Evolutionary conservation across 1,139 yeast genomes (phyloP).

Genomic region (Zygosaccharomyces pseudobailii): DNA sequence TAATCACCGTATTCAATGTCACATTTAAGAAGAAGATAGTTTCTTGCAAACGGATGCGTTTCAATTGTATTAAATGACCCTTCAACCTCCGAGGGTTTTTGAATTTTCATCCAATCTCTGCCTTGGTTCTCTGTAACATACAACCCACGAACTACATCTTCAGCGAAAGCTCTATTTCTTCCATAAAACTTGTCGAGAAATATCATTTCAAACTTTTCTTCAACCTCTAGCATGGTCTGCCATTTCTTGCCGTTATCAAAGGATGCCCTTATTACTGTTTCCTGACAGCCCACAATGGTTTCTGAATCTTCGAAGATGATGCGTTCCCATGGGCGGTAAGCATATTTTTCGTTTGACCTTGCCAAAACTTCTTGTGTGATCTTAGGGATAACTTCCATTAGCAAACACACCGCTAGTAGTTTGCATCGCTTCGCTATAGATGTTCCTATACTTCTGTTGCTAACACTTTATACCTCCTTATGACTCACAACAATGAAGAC

Average conservation of each 20-base stretch:
- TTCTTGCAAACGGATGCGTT: not conserved
- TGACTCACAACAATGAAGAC: not conserved
- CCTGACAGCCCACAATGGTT: not conserved
- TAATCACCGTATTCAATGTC: not conserved
- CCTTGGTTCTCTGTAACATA: conserved; percentile 29
- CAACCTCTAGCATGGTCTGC: conserved; percentile 10
- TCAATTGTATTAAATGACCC: not conserved
- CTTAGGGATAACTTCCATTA: not conserved
- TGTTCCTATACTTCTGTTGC: not conserved
- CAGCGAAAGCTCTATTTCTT: conserved; percentile 23
- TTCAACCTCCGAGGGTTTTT: not conserved
- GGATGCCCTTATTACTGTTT: not conserved
- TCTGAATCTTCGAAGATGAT: not conserved
- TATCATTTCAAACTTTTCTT: conserved; percentile 11
- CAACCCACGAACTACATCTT: conserved; percentile 2
- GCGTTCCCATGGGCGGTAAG: not conserved
- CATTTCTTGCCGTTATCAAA: conserved; percentile 27
- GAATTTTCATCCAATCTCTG: conserved; percentile 19
- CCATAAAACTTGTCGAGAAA: conserved; percentile 16
- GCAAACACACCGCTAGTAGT: not conserved
- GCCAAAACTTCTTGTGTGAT: not conserved
- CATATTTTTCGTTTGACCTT: not conserved
- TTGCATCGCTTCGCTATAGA: not conserved
- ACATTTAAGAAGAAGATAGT: not conserved
- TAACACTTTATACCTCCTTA: not conserved